Evolutionary conservation across 768 basidiomycete genomes (phyloP).

Genomic region (Floccularia luteovirens): DNA sequence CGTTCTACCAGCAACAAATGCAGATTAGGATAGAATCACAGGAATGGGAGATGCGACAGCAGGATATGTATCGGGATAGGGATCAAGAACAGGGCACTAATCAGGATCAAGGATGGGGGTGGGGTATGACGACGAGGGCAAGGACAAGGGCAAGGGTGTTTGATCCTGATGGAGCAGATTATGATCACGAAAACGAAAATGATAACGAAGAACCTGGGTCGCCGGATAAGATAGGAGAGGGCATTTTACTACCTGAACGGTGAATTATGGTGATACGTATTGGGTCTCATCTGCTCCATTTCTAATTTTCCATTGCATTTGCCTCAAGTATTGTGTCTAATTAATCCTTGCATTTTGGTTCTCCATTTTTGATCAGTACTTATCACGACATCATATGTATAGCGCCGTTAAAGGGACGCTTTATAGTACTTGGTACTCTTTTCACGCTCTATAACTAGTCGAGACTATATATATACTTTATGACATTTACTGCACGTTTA

Average conservation of each 20-base stretch:
- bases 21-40: constrained; percentile 11
- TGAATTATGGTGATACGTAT: too few relatives aligned
- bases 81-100: constrained; percentile 2
- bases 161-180: constrained; percentile 37
- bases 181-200: constrained; percentile 9
- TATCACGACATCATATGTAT: too few relatives aligned
- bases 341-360: too few relatives aligned
- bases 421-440: too few relatives aligned
- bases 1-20: constrained; percentile 16
- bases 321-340: too few relatives aligned
- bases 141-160: constrained; percentile 13
- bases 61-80: constrained; percentile 4
- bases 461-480: too few relatives aligned
- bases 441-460: too few relatives aligned
- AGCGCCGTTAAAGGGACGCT: too few relatives aligned
- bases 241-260: constrained; percentile 37
- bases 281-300: too few relatives aligned
- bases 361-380: too few relatives aligned
- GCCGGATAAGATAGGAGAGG: constrained; percentile 31
- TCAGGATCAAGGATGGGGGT: constrained; percentile 6
- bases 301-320: too few relatives aligned
- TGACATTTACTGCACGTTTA: too few relatives aligned
- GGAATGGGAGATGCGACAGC: constrained; percentile 7
- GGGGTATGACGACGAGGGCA: constrained; percentile 2
- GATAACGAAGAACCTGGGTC: constrained; percentile 26